Evolutionary conservation across 345 rosid species (phyloP), one percentile per base, ranked within the genome.

Genomic region (Passiflora organensis): DNA sequence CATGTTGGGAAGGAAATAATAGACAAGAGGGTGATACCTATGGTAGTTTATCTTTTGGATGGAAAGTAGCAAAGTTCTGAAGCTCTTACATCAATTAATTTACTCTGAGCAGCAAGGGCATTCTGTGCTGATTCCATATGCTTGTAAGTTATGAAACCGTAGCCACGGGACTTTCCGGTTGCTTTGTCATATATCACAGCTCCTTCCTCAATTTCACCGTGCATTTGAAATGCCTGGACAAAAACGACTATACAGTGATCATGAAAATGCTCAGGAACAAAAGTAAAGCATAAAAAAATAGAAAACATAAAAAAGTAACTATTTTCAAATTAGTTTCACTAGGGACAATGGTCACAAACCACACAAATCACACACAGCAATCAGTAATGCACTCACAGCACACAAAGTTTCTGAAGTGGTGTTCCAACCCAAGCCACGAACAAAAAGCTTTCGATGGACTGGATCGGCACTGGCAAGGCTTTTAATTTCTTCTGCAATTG

Each of bases 361-460:
- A 77, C 61, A 60, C 64, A 58, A 65, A 72, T 1, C 43, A 74
- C 86, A 80, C 75, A 43, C 82, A 58, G 64, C 72, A 73, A 76
- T 61, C 73, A 61, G 68, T 70, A 71, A 77, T 68, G 70, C 86
- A 83, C 90, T 83, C 86, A 83, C 90, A 81, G 76, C 83, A 81
- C 87, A 81, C 85, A 84, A 77, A 50, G 84, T 73, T 70, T 79
- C 90, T 48, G 90, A 79, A 58, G 83, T 66, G 53, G 90, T 84
- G 73, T 81, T 81, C 90, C 87, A 79, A 67, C 87, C 84, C 69
- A 84, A 72, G 81, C 90, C 91, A 75, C 91, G 85, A 56, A 84
- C 85, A 77, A 84, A 84, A 75, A 84, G 91, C 85, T 84, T 84
- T 77, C 91, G 81, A 53, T 77, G 87, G 41, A 73, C 85, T 39